Conservation (phyloP, 1,284 basidiomycete species). For the Pisolithus thermaeus region DNA sequence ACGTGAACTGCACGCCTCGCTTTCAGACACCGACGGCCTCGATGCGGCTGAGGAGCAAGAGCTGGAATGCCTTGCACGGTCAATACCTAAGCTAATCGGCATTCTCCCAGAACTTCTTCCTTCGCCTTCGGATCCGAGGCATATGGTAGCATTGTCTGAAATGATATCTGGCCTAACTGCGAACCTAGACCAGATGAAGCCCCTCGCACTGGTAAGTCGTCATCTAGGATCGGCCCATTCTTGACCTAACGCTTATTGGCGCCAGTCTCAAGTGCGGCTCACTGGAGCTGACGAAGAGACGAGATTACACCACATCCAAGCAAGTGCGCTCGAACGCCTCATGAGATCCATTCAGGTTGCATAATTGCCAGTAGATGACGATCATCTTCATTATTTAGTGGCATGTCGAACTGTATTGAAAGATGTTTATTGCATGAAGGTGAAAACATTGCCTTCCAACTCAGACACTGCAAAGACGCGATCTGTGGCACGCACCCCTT, state of each 20-base stretch:
- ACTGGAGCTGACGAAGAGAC: slow-evolving; percentile 43
- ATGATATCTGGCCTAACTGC: slow-evolving; percentile 64
- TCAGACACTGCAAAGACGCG: too few species aligned
- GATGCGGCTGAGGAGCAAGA: slow-evolving; percentile 46
- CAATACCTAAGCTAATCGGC: slow-evolving; percentile 62
- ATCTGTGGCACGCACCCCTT: too few species aligned
- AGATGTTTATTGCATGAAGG: neutral
- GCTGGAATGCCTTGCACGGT: slow-evolving; percentile 54
- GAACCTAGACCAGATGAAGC: slow-evolving; percentile 54
- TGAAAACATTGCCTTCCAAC: too few species aligned
- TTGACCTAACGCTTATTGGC: slow-evolving; percentile 21
- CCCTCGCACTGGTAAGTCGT: slow-evolving; percentile 53
- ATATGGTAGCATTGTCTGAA: slow-evolving; percentile 64
- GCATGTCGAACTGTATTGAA: slow-evolving; percentile 17
- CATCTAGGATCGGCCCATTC: neutral
- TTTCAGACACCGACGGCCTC: slow-evolving; percentile 36
- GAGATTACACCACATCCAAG: slow-evolving; percentile 48
- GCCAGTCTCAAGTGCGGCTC: slow-evolving; percentile 37
- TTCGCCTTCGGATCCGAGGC: slow-evolving; percentile 50
- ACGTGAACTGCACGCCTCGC: slow-evolving; percentile 48
- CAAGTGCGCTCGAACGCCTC: slow-evolving; percentile 42
- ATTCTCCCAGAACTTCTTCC: slow-evolving; percentile 66
- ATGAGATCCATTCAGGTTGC: slow-evolving; percentile 33
- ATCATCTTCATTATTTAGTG: slow-evolving; percentile 2
- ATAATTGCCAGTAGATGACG: slow-evolving; percentile 7